Conservation (phyloP, 148 eudicot genomes). For the Heliamphora exappendiculata region DNA sequence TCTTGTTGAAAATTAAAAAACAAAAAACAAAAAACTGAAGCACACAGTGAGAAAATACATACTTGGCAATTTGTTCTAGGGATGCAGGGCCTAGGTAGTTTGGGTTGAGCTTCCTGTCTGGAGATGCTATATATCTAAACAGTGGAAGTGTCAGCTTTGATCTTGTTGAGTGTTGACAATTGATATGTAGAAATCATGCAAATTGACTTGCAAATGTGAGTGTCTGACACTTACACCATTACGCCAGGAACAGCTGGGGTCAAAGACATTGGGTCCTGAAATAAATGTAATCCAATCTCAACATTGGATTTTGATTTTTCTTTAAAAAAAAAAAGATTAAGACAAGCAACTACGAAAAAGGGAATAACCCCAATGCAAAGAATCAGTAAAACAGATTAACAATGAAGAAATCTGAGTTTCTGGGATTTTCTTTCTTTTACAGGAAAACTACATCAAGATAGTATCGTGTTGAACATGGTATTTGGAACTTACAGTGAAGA, state of each 20-base stretch:
- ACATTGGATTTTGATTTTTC: neutral
- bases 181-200: neutral
- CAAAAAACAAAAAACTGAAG: too few species aligned
- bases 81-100: slow-evolving; percentile 92
- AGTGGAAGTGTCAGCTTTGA: slow-evolving; percentile 12
- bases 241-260: slow-evolving; percentile 55
- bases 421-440: neutral
- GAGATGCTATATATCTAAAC: slow-evolving; percentile 73
- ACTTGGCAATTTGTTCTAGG: slow-evolving; percentile 74
- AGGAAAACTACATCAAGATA: neutral
- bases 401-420: neutral
- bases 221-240: slow-evolving; percentile 65
- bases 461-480: neutral
- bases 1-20: too few species aligned
- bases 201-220: neutral
- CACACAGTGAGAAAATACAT: slow-evolving; percentile 12
- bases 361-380: too few species aligned
- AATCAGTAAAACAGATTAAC: too few species aligned
- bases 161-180: neutral
- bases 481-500: slow-evolving; percentile 63
- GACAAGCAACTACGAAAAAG: too few species aligned
- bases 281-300: neutral
- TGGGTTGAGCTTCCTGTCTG: slow-evolving; percentile 56
- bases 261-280: slow-evolving; percentile 45
- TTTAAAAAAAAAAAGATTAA: neutral